These are phyloP conservation scores for Fusarium marasasianum DNA, from an alignment of 2,329 filamentous ascomycete genomes.

Conservation along the genomic window DNA sequence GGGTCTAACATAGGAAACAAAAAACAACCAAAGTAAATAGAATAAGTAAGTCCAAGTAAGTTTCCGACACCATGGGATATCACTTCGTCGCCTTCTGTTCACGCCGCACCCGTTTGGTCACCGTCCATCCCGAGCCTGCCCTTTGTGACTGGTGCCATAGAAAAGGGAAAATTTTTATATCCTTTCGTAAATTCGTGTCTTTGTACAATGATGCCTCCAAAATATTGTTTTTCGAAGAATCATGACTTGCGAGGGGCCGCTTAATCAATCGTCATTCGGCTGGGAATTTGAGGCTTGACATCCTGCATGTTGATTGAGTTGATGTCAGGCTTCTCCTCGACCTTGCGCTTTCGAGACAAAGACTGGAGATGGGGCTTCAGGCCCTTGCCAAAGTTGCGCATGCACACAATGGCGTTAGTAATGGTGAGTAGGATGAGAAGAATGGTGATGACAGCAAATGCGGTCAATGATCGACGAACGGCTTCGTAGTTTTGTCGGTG, in stretches of 20 bases:
- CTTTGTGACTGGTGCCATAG: slow-evolving; percentile 42
- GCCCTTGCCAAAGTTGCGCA: slow-evolving; percentile 88
- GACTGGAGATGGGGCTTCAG: slow-evolving; percentile 85
- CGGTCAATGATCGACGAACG: slow-evolving; percentile 85
- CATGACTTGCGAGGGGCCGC: slow-evolving; percentile 12
- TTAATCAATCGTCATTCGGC: slow-evolving; percentile 71
- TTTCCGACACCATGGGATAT: slow-evolving; percentile 42
- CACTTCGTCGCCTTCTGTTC: slow-evolving; percentile 43
- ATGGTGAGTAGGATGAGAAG: slow-evolving; percentile 90
- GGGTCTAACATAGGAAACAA: slow-evolving; percentile 35
- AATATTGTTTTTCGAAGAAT: background rate
- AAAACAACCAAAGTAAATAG: slow-evolving; percentile 27
- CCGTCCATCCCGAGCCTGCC: slow-evolving; percentile 43
- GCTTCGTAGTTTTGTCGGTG: slow-evolving; percentile 73
- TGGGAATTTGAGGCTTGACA: slow-evolving; percentile 64
- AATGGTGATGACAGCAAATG: slow-evolving; percentile 94
- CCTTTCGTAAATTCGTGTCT: slow-evolving; percentile 51
- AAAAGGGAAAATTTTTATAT: slow-evolving; percentile 37
- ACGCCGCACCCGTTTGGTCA: slow-evolving; percentile 39
- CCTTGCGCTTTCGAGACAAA: slow-evolving; percentile 49
- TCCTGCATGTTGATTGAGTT: slow-evolving; percentile 67
- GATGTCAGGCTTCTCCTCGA: slow-evolving; percentile 64
- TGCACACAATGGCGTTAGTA: slow-evolving; percentile 84
- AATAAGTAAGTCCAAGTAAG: slow-evolving; percentile 37
- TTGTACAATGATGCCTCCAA: slow-evolving; percentile 43